Conservation (phyloP, 495 filamentous ascomycete species). For the Tuber indicum region DNA sequence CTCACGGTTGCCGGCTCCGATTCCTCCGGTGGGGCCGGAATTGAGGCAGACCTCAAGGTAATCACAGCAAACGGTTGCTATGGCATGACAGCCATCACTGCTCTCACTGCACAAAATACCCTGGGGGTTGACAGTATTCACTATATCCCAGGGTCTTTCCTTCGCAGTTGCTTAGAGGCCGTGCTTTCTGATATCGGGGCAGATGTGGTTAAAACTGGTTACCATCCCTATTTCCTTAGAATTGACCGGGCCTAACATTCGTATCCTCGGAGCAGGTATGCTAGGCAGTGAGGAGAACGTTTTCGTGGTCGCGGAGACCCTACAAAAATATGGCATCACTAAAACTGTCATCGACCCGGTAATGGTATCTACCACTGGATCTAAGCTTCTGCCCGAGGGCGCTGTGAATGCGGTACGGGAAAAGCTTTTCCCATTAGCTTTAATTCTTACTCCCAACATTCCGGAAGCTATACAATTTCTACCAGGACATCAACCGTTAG, state of each 20-base stretch:
- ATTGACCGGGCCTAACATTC: background rate
- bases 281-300: slow-evolving; percentile 73
- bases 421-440: slow-evolving; percentile 66
- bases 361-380: slow-evolving; percentile 84
- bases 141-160: slow-evolving; percentile 66
- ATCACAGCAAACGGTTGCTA: slow-evolving; percentile 87
- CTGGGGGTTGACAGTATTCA: slow-evolving; percentile 76
- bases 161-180: slow-evolving; percentile 76
- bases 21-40: slow-evolving; percentile 81
- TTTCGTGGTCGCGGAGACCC: slow-evolving; percentile 61
- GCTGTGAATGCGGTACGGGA: slow-evolving; percentile 61
- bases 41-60: slow-evolving; percentile 95
- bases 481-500: slow-evolving; percentile 41
- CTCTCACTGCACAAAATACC: slow-evolving; percentile 92
- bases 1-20: slow-evolving; percentile 82
- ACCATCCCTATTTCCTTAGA: slow-evolving; percentile 22
- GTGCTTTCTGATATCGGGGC: slow-evolving; percentile 74
- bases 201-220: slow-evolving; percentile 89
- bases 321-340: slow-evolving; percentile 56
- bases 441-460: slow-evolving; percentile 82
- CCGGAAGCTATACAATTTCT: slow-evolving; percentile 71
- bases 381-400: slow-evolving; percentile 62
- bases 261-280: slow-evolving; percentile 59
- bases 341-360: slow-evolving; percentile 79
- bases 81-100: slow-evolving; percentile 94